Percentiles rank a stretch among this genome's conserved stretches.
phyloP scores from a whole-genome alignment of 306 rosid species.

The Castanea mollissima region DNA sequence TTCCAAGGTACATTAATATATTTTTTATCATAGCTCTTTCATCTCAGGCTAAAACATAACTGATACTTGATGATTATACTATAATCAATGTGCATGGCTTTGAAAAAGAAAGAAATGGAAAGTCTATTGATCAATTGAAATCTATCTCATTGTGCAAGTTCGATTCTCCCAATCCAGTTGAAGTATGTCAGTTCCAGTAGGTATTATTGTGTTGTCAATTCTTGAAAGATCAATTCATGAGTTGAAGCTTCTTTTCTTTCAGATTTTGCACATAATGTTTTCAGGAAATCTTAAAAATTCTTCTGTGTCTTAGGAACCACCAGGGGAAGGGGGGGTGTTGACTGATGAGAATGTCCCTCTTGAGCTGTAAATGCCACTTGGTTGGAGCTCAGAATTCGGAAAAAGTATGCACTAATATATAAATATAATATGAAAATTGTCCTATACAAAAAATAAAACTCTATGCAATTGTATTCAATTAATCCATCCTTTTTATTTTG shows the following conservation, averaged over 20 bases:
- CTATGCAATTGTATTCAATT: not conserved
- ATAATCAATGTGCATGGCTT: not conserved
- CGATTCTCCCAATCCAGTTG: not conserved
- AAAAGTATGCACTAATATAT: not conserved
- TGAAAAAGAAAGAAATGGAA: not conserved
- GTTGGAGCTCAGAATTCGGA: not conserved
- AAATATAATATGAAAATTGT: not conserved
- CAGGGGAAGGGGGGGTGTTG: not conserved
- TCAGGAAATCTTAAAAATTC: no score
- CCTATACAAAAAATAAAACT: not conserved
- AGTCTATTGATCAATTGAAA: not conserved
- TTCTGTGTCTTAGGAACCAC: no score
- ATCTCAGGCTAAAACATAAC: not conserved
- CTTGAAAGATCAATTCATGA: not conserved
- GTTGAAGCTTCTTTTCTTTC: not conserved
- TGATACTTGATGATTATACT: slow-evolving; percentile 1
- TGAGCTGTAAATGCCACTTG: not conserved
- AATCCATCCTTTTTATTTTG: not conserved
- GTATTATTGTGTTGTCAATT: not conserved
- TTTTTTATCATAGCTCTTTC: not conserved
- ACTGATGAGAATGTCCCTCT: not conserved
- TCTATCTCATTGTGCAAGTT: not conserved
- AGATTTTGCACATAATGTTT: no score
- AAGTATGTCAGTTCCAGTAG: not conserved
- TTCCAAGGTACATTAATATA: slow-evolving; percentile 61